Base-by-base conservation (phyloP, 371 early-diverging fungal genomes). In the Syncephalastrum racemosum region DNA sequence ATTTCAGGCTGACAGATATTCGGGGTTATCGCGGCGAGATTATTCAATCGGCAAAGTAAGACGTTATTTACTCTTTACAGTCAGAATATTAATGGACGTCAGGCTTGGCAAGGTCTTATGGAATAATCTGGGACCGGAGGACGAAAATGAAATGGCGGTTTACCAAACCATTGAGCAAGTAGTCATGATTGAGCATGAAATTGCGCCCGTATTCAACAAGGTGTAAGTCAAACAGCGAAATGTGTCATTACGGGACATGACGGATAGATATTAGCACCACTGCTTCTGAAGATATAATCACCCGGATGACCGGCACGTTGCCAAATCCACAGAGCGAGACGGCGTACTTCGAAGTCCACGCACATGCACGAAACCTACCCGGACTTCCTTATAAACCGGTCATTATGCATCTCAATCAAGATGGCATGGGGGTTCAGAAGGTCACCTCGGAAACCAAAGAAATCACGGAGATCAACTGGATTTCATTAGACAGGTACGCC, bases 61-160 rank as follows among this genome's bases (percentile, higher is more conserved):
- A 58, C 3, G 22, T 27, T 13, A 5, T 8, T 22, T 43, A 18
- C 0, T 15, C 16, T 3, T 10, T 20, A 10, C 8, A 5, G 3
- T 0, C 46, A 31, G 3, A 20, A 2, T 2, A 5, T 12, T n/a
- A 18, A 27, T 18, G 19, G 13, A 27, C 19, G 36, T 20, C 57
- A 80, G 81, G 47, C 58, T 77, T 14, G 82, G 82, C 6, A 79
- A 79, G 44, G 67, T 76, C 0, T 15, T 78, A 1, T 79, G 78
- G 74, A 49, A 44, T 0, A 59, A 76, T 14, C 25, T 70, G 5
- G 18, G 54, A 4, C 39, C 48, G 0, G 67, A 62, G 7, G 44
- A 68, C 5, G 51, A 50, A n/a, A 27, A 42, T 6, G 56, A 57
- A 3, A 57, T 75, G 4, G 79, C 80, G 82, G 62, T 67, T 15